phyloP scores from a whole-genome alignment of 2,329 filamentous ascomycete genomes.

The Xylogone sp. region DNA sequence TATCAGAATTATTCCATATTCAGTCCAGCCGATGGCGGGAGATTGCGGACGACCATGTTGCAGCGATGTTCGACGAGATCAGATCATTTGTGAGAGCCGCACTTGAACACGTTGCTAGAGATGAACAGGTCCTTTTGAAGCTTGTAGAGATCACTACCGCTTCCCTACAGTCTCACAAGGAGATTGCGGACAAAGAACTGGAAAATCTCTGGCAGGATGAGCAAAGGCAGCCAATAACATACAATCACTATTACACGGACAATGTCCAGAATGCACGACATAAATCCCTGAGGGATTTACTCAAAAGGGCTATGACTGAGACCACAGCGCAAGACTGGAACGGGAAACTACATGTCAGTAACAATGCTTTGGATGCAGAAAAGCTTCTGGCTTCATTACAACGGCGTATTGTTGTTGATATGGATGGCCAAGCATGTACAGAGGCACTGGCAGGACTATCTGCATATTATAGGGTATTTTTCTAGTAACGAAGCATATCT shows the following conservation, averaged over 20 bases:
- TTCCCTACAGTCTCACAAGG: constrained; percentile 8
- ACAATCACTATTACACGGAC: constrained; percentile 28
- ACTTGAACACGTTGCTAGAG: constrained; percentile 7
- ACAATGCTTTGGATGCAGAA: constrained; percentile 4
- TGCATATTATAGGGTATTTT: constrained; percentile 21
- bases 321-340: constrained; percentile 8
- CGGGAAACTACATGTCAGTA: constrained; percentile 12
- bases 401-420: constrained; percentile 12
- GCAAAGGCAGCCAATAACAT: constrained; percentile 21
- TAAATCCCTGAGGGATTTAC: constrained; percentile 5
- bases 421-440: constrained; percentile 23
- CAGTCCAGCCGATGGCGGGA: constrained; percentile 26
- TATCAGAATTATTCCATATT: constrained; percentile 31
- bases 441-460: constrained; percentile 16
- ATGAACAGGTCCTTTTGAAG: constrained; percentile 5
- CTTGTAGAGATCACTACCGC: constrained; percentile 3
- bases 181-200: constrained; percentile 16
- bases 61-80: constrained; percentile 7
- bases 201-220: constrained; percentile 18
- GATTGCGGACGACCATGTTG: constrained; percentile 14
- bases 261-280: constrained; percentile 20
- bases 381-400: constrained; percentile 9
- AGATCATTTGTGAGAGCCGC: constrained; percentile 10
- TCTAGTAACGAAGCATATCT: background rate
- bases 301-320: constrained; percentile 6